Conservation (phyloP, 2,329 filamentous ascomycete species). For the Chaetomiaceae sp. region DNA sequence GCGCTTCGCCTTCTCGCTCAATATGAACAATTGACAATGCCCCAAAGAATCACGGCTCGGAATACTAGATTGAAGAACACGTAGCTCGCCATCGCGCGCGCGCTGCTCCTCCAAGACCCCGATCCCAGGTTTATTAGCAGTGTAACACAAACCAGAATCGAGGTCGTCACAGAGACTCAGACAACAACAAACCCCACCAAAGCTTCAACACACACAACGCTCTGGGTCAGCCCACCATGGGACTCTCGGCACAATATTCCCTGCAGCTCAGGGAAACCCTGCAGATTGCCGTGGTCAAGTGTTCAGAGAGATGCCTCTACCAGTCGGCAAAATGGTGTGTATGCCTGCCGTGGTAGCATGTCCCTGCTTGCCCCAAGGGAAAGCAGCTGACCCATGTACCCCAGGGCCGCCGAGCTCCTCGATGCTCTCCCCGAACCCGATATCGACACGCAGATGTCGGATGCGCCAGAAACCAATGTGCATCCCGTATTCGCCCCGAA, state of each 20-base stretch:
- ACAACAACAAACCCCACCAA: too few species aligned
- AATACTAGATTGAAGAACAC: too few species aligned
- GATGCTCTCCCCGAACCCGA: conserved; percentile 68
- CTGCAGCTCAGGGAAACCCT: conserved; percentile 67
- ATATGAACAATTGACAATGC: too few species aligned
- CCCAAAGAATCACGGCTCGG: background rate
- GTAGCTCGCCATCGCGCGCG: too few species aligned
- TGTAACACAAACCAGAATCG: too few species aligned
- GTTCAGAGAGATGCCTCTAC: conserved; percentile 91
- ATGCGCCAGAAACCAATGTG: conserved; percentile 35
- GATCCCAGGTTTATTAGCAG: too few species aligned
- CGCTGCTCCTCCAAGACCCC: too few species aligned
- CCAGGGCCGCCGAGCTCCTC: conserved; percentile 88
- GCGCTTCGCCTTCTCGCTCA: too few species aligned
- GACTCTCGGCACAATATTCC: conserved; percentile 52
- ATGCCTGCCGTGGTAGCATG: background rate
- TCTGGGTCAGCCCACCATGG: conserved; percentile 38
- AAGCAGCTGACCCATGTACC: conserved; percentile 15
- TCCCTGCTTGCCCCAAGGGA: background rate
- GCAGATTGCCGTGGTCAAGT: conserved; percentile 82
- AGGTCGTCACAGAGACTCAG: too few species aligned
- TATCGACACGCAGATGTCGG: conserved; percentile 44
- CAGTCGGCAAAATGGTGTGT: conserved; percentile 93
- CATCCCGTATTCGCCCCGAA: conserved; percentile 52
- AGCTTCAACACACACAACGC: too few species aligned